Evolutionary conservation across 192 early-diverging fungal species (phyloP).

Genomic region (Phycomyces blakesleeanus): DNA sequence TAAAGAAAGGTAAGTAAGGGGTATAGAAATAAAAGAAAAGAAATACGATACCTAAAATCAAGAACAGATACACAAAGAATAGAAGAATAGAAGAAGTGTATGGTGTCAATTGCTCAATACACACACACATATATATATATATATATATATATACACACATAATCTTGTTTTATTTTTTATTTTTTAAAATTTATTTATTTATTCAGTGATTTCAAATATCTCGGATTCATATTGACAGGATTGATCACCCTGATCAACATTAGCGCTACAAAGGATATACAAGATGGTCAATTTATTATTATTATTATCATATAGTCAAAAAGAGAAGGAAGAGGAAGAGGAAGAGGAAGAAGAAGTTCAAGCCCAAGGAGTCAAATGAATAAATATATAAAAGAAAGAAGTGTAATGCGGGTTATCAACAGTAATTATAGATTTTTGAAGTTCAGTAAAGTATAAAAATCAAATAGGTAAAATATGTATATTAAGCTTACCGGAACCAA

Average conservation of each 20-base stretch:
- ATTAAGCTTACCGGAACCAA: conserved; percentile 12
- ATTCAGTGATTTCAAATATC: not conserved
- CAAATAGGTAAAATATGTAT: too few relatives aligned
- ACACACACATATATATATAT: not conserved
- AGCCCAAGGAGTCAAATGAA: too few relatives aligned
- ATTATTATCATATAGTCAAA: too few relatives aligned
- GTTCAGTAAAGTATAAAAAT: not conserved
- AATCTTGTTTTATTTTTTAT: too few relatives aligned
- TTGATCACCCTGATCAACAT: not conserved
- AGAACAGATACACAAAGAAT: too few relatives aligned
- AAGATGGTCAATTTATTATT: too few relatives aligned
- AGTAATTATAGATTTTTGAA: conserved; percentile 20
- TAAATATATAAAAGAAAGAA: not conserved
- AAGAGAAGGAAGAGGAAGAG: not conserved
- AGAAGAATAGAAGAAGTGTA: not conserved
- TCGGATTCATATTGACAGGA: not conserved
- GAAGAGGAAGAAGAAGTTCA: not conserved
- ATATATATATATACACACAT: not conserved
- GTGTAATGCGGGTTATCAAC: not conserved
- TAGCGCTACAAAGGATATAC: not conserved
- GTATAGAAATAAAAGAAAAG: not conserved
- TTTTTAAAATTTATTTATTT: not conserved
- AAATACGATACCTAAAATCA: too few relatives aligned
- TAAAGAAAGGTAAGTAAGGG: not conserved
- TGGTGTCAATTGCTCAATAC: not conserved